Percentiles rank a stretch among this genome's conserved stretches.
These are phyloP conservation scores for Parachlorella kessleri DNA, from an alignment of 139 green algal species.

Conservation along the genomic window DNA sequence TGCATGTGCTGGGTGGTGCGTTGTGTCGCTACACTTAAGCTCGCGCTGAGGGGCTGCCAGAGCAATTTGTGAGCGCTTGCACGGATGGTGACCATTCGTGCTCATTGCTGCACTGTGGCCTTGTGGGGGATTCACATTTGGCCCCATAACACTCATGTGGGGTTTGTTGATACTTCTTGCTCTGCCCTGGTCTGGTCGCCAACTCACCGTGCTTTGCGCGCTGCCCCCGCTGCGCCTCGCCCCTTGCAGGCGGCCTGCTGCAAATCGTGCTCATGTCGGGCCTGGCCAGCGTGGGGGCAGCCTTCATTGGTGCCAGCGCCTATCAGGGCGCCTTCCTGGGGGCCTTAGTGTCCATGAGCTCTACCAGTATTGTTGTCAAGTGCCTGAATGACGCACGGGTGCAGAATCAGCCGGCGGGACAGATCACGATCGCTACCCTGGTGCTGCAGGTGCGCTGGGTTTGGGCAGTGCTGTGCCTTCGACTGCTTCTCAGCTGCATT, in stretches of 20 bases:
- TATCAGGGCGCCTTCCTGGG: slow-evolving; percentile 87
- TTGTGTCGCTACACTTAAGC: too few relatives aligned
- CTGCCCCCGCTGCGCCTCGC: not conserved
- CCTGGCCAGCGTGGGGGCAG: slow-evolving; percentile 33
- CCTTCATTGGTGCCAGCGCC: slow-evolving; percentile 37
- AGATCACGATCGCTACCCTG: slow-evolving; percentile 94
- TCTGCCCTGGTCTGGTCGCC: too few relatives aligned
- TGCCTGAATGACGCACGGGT: slow-evolving; percentile 67
- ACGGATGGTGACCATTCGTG: too few relatives aligned
- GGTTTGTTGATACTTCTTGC: not conserved
- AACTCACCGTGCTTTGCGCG: not conserved
- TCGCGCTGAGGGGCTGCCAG: too few relatives aligned
- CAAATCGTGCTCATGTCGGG: slow-evolving; percentile 51
- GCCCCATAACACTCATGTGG: too few relatives aligned
- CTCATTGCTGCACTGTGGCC: too few relatives aligned
- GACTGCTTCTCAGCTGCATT: too few relatives aligned
- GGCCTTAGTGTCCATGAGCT: slow-evolving; percentile 85
- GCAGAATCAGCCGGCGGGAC: slow-evolving; percentile 62
- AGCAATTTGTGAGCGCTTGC: too few relatives aligned
- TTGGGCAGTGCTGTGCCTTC: too few relatives aligned
- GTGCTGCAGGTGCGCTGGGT: slow-evolving; percentile 87
- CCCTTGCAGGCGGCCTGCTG: slow-evolving; percentile 9
- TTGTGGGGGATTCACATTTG: too few relatives aligned
- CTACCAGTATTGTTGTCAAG: slow-evolving; percentile 91
- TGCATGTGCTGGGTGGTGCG: slow-evolving; percentile 49